Base-by-base conservation (phyloP, 768 basidiomycete genomes). In the Lactarius psammicola region DNA sequence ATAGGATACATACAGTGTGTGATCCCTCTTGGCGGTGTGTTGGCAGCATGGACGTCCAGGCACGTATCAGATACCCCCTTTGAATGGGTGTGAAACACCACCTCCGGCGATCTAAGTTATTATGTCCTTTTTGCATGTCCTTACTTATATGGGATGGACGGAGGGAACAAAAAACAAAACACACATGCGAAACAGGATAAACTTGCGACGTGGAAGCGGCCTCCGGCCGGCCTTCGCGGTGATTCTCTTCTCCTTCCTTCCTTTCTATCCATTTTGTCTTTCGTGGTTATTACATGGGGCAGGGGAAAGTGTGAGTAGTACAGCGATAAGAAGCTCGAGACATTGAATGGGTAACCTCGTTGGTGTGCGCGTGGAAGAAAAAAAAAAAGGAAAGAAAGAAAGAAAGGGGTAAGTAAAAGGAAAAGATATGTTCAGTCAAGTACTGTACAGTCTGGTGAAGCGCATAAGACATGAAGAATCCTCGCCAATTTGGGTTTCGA, bases 391-490 rank as follows among this genome's bases (percentile, higher is more conserved):
- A 23, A 51, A 26, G 23, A 26, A 26, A 11, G 44, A 26, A 26
- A 11, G 23, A 26, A 26, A 11, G 23, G 46, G 49, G 49, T 51
- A 51, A 51, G 49, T 51, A 51, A 34, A 23, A 23, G 26, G 44
- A 23, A 28, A 53, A 30, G 49, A 56, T 56, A 51, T 60, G 54
- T 65, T 17, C n/a, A 33, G n/a, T 38, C 23, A 8, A 28, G 51
- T 30, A 53, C 44, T 26, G 34, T 65, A 65, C 64, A 65, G 49
- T 60, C 26, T 49, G 34, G 56, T 42, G 46, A n/a, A 28, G 26
- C 20, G 49, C 49, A 51, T 51, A 51, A 44, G 4, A 23, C n/a
- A 46, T 5, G 20, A 44, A 44, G 20, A 44, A 44, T 44, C 42
- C 42, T 44, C n/a, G 42, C 42, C 42, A 44, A 44, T 44, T 44